Evolutionary conservation across 306 rosid genomes (phyloP), one percentile per base, ranked within the genome.

Genomic region (Ceratonia siliqua): DNA sequence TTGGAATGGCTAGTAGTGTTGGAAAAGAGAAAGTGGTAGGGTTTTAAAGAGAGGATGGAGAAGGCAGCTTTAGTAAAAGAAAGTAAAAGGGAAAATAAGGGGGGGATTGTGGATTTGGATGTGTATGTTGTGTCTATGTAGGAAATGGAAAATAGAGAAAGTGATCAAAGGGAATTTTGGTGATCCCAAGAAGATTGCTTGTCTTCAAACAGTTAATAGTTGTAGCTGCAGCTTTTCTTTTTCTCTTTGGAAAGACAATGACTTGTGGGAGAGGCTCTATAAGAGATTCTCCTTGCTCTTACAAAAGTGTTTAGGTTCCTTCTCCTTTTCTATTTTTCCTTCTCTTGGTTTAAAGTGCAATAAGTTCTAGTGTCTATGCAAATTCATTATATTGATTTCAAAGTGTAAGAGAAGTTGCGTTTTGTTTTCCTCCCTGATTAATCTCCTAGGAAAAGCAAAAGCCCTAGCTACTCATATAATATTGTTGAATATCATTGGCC

Each of bases 131-230:
- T 55, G 65, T 27, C 30, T 52, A 70, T 74, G 63, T 45, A 72
- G 50, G 49, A 32, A 75, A 78, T 70, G 50, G 70, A 6, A 78
- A 73, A 83, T 78, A 83, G 79, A 66, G 63, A 86, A 81, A 85
- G 91, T 52, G 80, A 36, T 36, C 49, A 8, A 8, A 68, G 74
- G 73, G 75, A 78, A 74, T 77, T 80, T 87, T 87, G 92, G 82
- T 89, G 96, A 91, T 91, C 96, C 94, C 94, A 80, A 91, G 82
- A 78, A 74, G 88, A 79, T 86, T 83, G 88, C 62, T 86, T 57
- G 65, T 75, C 49, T 64, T 82, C 62, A 65, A 76, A 75, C 75
- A 62, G 79, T 80, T 54, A 74, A 45, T 45, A 42, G 49, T 48
- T 62, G 46, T 7, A 41, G 46, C 46, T 41, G 82, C 88, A 84